Conservation (phyloP, 805 yeast species). For the Millerago galiae region DNA sequence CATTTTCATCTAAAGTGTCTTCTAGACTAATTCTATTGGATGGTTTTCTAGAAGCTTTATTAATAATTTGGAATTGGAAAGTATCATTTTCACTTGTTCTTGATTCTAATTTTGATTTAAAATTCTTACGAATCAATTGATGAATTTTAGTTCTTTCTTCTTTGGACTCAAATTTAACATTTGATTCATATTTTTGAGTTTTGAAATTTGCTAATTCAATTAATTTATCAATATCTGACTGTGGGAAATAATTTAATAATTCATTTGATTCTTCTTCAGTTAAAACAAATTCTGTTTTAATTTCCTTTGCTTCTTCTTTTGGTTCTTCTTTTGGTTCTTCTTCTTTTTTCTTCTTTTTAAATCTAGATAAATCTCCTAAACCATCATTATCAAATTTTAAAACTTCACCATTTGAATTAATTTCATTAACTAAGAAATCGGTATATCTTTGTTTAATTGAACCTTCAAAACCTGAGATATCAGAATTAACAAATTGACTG, state of each 20-base stretch:
- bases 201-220: constrained; percentile 12
- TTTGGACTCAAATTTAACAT: constrained; percentile 56
- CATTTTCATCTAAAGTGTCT: constrained; percentile 35
- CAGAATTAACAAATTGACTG: constrained; percentile 53
- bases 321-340: constrained; percentile 1
- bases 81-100: constrained; percentile 64
- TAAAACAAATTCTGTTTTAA: constrained; percentile 32
- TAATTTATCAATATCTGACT: constrained; percentile 33
- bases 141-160: constrained; percentile 73
- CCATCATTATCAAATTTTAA: constrained; percentile 76
- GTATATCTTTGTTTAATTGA: constrained; percentile 82
- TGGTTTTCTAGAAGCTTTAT: constrained; percentile 31
- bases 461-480: constrained; percentile 64
- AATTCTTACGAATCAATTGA: constrained; percentile 65
- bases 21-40: constrained; percentile 19
- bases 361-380: constrained; percentile 43
- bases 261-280: constrained; percentile 39
- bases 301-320: constrained; percentile 21
- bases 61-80: constrained; percentile 55
- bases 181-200: constrained; percentile 56
- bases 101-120: constrained; percentile 70
- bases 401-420: constrained; percentile 60
- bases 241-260: constrained; percentile 52
- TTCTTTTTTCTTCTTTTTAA: constrained; percentile 25
- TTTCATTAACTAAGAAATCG: constrained; percentile 91